Base-by-base conservation (phyloP, 2,329 filamentous ascomycete genomes). In the Venturia asperata region DNA sequence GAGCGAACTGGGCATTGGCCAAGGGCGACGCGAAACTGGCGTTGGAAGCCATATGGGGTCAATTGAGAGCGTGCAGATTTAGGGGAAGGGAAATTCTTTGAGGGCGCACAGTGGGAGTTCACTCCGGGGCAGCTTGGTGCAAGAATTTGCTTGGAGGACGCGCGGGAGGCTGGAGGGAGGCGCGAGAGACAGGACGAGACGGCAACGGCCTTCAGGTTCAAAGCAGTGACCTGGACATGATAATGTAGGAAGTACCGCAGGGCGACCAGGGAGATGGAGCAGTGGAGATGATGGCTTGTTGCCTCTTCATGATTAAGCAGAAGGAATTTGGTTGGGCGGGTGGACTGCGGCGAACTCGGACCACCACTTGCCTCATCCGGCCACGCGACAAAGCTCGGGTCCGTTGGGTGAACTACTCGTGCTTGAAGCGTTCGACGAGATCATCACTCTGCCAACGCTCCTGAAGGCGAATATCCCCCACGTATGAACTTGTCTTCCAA, bases 11-110 rank as follows among this genome's bases (percentile, higher is more conserved):
- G 42, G 65, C 65, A 42, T 67, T 41, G 24, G 65, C 65, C 56
- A 61, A 21, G n/a, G 65, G 65, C 49, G 64, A 66, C 61, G 65
- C 65, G 27, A 52, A 65, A 21, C 52, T 66, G 27, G 42, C 55
- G 56, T 67, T 66, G 27, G 49, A 21, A 13, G 63, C 64, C 64
- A 67, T 67, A 61, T 30, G 52, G n/a, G 19, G 17, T 37, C 52
- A 58, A 58, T 37, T n/a, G 52, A n/a, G 6, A n/a, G 52, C 37
- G 52, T 21, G 27, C 30, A 58, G 52, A 34, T 37, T 37, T n/a
- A n/a, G 37, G 30, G 27, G 27, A 17, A 27, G 4, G 7, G 27
- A 37, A 58, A 37, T 37, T 58, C 15, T 37, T 3, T 1, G 9
- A 1, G 13, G 27, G 30, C 24, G 24, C 9, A 27, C 4, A 15